Percentiles rank a stretch among this genome's conserved stretches.
Evolutionary conservation across 2,329 filamentous ascomycete species (phyloP).

Genomic region (Stagonosporopsis vannaccii): DNA sequence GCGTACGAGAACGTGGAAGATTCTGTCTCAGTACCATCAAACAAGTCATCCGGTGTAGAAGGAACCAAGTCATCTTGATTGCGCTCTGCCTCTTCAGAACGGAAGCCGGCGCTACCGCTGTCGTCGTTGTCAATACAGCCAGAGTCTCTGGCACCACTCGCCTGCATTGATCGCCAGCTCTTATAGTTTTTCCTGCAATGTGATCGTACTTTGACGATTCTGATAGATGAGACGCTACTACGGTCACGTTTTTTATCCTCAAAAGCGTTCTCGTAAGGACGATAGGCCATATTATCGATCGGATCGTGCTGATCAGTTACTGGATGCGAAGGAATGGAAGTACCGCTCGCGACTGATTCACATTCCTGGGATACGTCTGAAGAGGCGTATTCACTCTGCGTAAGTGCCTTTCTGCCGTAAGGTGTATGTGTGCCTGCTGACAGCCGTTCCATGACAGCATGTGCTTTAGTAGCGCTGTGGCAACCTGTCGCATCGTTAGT

Average conservation of each 20-base stretch:
- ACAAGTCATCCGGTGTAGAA: background rate
- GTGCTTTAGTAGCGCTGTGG: constrained; percentile 24
- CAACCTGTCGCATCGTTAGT: constrained; percentile 23
- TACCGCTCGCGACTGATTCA: constrained; percentile 14
- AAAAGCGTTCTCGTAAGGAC: constrained; percentile 22
- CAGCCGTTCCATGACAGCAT: constrained; percentile 22
- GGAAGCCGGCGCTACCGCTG: background rate
- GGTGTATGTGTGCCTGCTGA: constrained; percentile 25
- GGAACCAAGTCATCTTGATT: too few relatives aligned
- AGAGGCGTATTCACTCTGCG: constrained; percentile 34
- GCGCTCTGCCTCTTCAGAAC: background rate
- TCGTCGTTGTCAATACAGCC: constrained; percentile 6
- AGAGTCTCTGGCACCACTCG: constrained; percentile 25
- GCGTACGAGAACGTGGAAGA: background rate
- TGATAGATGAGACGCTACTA: constrained; percentile 23
- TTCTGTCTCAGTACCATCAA: background rate
- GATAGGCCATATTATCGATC: constrained; percentile 41
- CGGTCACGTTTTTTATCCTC: constrained; percentile 23
- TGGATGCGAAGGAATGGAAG: constrained; percentile 21
- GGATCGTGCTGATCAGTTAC: background rate
- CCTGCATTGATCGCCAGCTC: constrained; percentile 35
- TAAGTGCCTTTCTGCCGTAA: constrained; percentile 18
- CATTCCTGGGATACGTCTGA: constrained; percentile 3
- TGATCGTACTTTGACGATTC: constrained; percentile 34
- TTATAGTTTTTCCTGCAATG: constrained; percentile 28